A percentile compares a stretch with the other conserved stretches of the same genome.
Conservation (phyloP, 1,284 basidiomycete species). For the Sanghuangporus sanghuang region DNA sequence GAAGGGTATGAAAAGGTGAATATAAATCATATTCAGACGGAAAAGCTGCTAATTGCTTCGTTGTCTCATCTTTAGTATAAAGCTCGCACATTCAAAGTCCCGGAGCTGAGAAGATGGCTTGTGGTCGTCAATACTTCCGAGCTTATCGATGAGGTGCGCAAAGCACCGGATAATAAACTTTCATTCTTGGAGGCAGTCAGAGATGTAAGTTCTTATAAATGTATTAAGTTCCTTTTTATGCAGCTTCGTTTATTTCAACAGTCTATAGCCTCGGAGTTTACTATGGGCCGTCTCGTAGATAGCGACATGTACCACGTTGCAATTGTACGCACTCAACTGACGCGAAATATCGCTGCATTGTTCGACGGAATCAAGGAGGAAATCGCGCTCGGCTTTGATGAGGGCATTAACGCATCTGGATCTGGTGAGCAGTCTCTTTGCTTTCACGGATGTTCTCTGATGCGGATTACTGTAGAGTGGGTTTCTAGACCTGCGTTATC, state of each 20-base stretch:
- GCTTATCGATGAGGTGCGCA: constrained; percentile 32
- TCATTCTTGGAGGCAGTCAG: constrained; percentile 27
- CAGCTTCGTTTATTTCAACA: not conserved
- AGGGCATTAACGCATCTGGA: constrained; percentile 17
- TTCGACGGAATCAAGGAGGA: constrained; percentile 26
- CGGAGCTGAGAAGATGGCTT: constrained; percentile 27
- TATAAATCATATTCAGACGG: not conserved
- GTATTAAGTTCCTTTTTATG: not conserved
- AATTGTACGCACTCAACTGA: constrained; percentile 24
- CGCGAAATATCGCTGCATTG: constrained; percentile 21
- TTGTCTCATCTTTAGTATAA: not conserved
- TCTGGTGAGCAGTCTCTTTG: constrained; percentile 4
- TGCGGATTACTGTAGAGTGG: constrained; percentile 27
- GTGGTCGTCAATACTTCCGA: constrained; percentile 28
- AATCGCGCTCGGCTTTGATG: constrained; percentile 21
- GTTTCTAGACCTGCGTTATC: constrained; percentile 21
- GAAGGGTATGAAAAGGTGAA: constrained; percentile 14
- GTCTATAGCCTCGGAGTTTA: not conserved
- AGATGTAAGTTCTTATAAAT: constrained; percentile 23
- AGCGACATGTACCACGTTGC: constrained; percentile 21
- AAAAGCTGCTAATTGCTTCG: not conserved
- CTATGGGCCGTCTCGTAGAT: not conserved
- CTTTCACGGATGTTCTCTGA: constrained; percentile 16
- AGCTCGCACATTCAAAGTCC: constrained; percentile 29
- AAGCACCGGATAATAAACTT: constrained; percentile 29